A percentile compares a stretch with the other conserved stretches of the same genome.
These are phyloP conservation scores for Geosmithia flava DNA, from an alignment of 2,329 filamentous ascomycete genomes.

Conservation along the genomic window DNA sequence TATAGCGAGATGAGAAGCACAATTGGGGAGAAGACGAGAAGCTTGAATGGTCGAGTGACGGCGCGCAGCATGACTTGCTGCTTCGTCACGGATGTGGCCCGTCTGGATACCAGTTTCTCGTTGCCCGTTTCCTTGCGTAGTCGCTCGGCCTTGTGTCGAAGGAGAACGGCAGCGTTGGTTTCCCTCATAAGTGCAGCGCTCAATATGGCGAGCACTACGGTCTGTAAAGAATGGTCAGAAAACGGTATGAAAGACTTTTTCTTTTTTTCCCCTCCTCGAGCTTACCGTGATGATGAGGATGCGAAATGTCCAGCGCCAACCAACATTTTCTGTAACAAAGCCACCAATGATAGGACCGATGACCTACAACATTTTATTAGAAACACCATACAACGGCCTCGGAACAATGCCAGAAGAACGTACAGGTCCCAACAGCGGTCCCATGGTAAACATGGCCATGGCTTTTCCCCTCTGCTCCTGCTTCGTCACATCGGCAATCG, in stretches of 20 bases:
- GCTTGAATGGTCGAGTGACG: conserved; percentile 33
- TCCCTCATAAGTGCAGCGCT: conserved; percentile 20
- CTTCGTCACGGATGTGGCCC: conserved; percentile 12
- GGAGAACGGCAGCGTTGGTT: conserved; percentile 26
- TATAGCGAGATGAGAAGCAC: conserved; percentile 39
- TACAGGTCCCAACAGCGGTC: conserved; percentile 36
- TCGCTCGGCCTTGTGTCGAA: conserved; percentile 25
- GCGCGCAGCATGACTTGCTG: conserved; percentile 27
- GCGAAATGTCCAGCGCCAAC: conserved; percentile 42
- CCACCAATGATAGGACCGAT: conserved; percentile 38
- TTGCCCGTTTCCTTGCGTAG: conserved; percentile 30
- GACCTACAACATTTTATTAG: too few relatives aligned
- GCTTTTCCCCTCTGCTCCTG: conserved; percentile 32
- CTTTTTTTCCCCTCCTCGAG: too few relatives aligned
- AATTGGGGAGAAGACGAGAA: conserved; percentile 42
- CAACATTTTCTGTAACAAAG: conserved; percentile 26
- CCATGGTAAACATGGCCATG: conserved; percentile 33
- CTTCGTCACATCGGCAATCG: conserved; percentile 36
- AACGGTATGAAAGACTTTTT: too few relatives aligned
- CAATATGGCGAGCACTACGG: background rate
- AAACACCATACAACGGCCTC: too few relatives aligned
- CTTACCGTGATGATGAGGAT: conserved; percentile 29
- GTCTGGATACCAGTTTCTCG: conserved; percentile 11
- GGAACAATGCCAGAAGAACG: too few relatives aligned
- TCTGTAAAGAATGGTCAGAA: too few relatives aligned